phyloP scores from a whole-genome alignment of 805 yeast species.

The Barnettozyma sucrosica region DNA sequence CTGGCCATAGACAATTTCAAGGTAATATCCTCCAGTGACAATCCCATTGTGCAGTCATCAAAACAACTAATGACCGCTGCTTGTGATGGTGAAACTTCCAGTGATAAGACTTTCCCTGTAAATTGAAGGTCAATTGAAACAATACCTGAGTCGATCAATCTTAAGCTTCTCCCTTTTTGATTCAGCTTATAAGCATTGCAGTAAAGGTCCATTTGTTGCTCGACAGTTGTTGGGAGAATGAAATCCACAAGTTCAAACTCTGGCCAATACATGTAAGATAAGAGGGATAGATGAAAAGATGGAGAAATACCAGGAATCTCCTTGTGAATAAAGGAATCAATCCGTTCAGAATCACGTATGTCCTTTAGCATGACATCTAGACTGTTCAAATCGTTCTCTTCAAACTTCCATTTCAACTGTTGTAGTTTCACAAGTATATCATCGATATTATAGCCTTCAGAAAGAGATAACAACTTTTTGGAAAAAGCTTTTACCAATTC shows the following conservation, averaged over 20 bases:
- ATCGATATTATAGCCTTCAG: conserved; percentile 31
- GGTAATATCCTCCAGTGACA: conserved; percentile 31
- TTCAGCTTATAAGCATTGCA: conserved; percentile 34
- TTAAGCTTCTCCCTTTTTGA: conserved; percentile 55
- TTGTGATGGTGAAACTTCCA: conserved; percentile 60
- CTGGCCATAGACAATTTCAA: conserved; percentile 37
- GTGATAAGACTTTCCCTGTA: conserved; percentile 34
- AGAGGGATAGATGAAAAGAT: conserved; percentile 48
- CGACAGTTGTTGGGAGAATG: conserved; percentile 42
- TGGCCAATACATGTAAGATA: conserved; percentile 85
- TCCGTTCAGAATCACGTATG: conserved; percentile 47
- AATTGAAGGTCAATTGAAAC: conserved; percentile 57
- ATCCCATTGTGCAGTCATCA: conserved; percentile 20
- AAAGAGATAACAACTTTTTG: conserved; percentile 37
- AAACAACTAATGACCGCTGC: conserved; percentile 59
- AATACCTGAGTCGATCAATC: conserved; percentile 50
- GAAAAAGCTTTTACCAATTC: conserved; percentile 64
- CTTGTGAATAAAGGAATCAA: conserved; percentile 35
- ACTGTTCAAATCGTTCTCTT: conserved; percentile 56
- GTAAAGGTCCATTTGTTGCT: conserved; percentile 38
- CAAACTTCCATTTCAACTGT: conserved; percentile 57
- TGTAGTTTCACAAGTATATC: conserved; percentile 40
- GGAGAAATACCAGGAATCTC: conserved; percentile 17
- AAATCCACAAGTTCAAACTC: conserved; percentile 24
- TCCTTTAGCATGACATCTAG: conserved; percentile 84